phyloP scores from a whole-genome alignment of 2,329 filamentous ascomycete species.

The Dactylonectria estremocensis region DNA sequence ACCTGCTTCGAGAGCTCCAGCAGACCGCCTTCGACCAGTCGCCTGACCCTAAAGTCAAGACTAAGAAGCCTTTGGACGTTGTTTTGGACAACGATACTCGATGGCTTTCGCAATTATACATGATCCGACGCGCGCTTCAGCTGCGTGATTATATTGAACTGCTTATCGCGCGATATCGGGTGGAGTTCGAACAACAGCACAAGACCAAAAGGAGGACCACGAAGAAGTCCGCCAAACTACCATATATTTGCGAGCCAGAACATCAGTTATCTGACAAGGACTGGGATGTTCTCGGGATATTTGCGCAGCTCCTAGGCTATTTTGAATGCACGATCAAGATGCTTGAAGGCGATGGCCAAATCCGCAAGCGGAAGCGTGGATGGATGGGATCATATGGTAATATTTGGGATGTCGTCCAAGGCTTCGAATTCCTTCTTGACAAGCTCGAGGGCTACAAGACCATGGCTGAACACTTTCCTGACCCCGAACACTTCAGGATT shows the following conservation, averaged over 20 bases:
- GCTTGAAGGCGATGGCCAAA: conserved; percentile 28
- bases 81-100: too few relatives aligned
- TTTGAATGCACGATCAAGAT: conserved; percentile 30
- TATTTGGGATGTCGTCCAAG: conserved; percentile 30
- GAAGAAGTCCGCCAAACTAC: too few relatives aligned
- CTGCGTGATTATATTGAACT: too few relatives aligned
- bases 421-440: conserved; percentile 29
- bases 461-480: conserved; percentile 10
- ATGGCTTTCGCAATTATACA: too few relatives aligned
- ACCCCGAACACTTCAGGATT: conserved; percentile 23
- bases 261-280: conserved; percentile 28
- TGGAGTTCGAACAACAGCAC: too few relatives aligned
- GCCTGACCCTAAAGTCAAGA: too few relatives aligned
- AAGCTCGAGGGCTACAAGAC: conserved; percentile 17
- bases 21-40: too few relatives aligned
- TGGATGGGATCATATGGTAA: conserved; percentile 3
- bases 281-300: conserved; percentile 24
- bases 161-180: too few relatives aligned
- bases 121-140: too few relatives aligned
- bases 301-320: conserved; percentile 20
- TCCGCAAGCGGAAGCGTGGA: conserved; percentile 22
- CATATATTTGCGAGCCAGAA: background rate
- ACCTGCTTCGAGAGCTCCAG: too few relatives aligned
- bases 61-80: too few relatives aligned
- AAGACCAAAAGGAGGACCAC: too few relatives aligned